Base-by-base conservation (phyloP, 2,329 filamentous ascomycete genomes). In the Stagonosporopsis cucurbitacearum region DNA sequence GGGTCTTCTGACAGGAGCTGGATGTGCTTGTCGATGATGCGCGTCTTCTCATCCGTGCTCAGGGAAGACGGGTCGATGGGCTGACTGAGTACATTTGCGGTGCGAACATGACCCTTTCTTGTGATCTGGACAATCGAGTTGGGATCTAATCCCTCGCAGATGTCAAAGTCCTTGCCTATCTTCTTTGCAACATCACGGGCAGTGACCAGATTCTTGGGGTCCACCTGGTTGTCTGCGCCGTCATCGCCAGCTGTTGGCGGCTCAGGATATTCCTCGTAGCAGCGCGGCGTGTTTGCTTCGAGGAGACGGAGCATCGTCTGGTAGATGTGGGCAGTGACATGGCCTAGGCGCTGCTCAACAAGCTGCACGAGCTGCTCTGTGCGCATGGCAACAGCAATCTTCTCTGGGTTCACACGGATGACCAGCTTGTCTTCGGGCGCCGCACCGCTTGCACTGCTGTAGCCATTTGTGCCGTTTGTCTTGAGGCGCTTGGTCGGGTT, bases 371-470 rank as follows among this genome's bases (percentile, higher is more conserved):
- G 86, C 19, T 87, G 86, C 61, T 88, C 84, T 66, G 92, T 96
- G 53, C 94, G 90, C 60, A 96, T 81, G 45, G 90, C 87, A 9
- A 97, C 90, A 6, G 88, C 81, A 56, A 92, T 91, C 74, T 94
- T 96, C 52, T 93, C 89, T 68, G 91, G 88, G 71, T 96, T 97
- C 50, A 97, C 81, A 25, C 88, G 86, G 44, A 98, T 80, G 32
- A 93, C 82, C 61, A 92, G 80, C 54, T 89, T 84, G 45, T 86
- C 84, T 88, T 96, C 70, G 17, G 59, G 53, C 7, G 63, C 60
- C 11, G 54, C 47, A 13, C 41, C 50, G 36, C 46, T 41, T 2
- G 51, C 28, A 8, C 51, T 36, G 12, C 58, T 40, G 53, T 59
- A 64, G 1, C 57, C 55, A 6, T 67, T 64, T 11, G 50, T 56